A percentile compares a stretch with the other conserved stretches of the same genome.
Conservation (phyloP, 495 filamentous ascomycete species). For the Aspergillus homomorphus region DNA sequence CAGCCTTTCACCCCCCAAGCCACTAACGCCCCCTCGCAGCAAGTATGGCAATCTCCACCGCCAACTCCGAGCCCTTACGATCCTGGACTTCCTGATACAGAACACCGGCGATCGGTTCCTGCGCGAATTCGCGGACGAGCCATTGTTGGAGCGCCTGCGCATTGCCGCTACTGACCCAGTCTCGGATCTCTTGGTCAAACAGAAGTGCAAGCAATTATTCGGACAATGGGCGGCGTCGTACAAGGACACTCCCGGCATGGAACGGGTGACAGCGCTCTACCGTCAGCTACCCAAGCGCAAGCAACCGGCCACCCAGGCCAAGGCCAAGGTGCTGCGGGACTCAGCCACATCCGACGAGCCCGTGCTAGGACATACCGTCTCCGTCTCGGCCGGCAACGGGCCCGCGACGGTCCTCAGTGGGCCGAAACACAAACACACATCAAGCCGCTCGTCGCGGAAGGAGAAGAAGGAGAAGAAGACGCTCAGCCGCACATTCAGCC, state of each 20-base stretch:
- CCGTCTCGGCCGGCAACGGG: constrained; percentile 40
- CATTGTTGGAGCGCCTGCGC: constrained; percentile 87
- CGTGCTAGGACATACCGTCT: constrained; percentile 45
- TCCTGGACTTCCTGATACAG: constrained; percentile 91
- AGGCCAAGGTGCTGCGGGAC: constrained; percentile 77
- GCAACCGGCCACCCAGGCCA: constrained; percentile 63
- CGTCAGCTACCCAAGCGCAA: constrained; percentile 70
- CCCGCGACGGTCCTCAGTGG: constrained; percentile 36
- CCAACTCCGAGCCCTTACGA: constrained; percentile 83
- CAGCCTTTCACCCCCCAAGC: background rate
- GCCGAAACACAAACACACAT: constrained; percentile 34
- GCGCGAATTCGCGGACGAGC: constrained; percentile 81
- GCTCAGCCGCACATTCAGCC: constrained; percentile 59
- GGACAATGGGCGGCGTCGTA: constrained; percentile 83
- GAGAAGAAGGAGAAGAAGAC: constrained; percentile 44
- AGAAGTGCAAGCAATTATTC: constrained; percentile 83
- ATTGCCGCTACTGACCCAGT: constrained; percentile 81
- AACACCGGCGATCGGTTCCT: constrained; percentile 91
- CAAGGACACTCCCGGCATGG: constrained; percentile 77
- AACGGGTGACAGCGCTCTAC: constrained; percentile 73
- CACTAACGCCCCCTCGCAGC: constrained; percentile 35
- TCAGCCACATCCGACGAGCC: constrained; percentile 64
- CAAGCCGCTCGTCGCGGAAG: constrained; percentile 34
- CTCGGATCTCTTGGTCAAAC: constrained; percentile 79
- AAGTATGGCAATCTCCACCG: constrained; percentile 94